A percentile compares a stretch with the other conserved stretches of the same genome.
Conservation (phyloP, 768 basidiomycete genomes). For the Trametes coccinea region DNA sequence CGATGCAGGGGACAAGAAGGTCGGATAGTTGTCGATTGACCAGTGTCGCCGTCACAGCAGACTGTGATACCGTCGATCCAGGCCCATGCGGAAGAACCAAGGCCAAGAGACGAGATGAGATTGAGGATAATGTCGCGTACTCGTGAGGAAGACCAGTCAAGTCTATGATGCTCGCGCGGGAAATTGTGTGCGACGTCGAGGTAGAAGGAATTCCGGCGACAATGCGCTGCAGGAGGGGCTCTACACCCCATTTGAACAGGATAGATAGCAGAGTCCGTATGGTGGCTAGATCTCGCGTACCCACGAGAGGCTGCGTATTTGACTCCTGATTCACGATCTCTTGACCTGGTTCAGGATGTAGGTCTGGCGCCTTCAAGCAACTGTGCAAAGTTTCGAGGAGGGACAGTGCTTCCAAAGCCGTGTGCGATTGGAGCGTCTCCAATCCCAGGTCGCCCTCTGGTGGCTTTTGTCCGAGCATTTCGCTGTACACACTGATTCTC, state of each 20-base stretch:
- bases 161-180: constrained; percentile 45
- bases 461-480: not conserved
- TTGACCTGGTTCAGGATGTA: too few species aligned
- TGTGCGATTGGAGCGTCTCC: constrained; percentile 49
- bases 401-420: constrained; percentile 55
- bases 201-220: constrained; percentile 26
- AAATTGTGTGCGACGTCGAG: constrained; percentile 39
- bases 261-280: constrained; percentile 67
- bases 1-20: constrained; percentile 58
- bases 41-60: constrained; percentile 58
- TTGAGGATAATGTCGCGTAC: constrained; percentile 43
- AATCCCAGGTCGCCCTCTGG: constrained; percentile 24
- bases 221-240: constrained; percentile 52
- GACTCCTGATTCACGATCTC: too few species aligned
- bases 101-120: constrained; percentile 45
- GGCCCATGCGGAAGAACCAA: constrained; percentile 57
- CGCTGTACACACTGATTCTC: constrained; percentile 23
- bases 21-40: constrained; percentile 60
- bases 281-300: constrained; percentile 63
- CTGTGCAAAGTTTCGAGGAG: constrained; percentile 50
- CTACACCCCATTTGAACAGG: constrained; percentile 70
- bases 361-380: constrained; percentile 32
- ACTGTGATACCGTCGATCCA: constrained; percentile 51
- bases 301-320: constrained; percentile 43
- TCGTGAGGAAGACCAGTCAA: constrained; percentile 44